These are phyloP conservation scores for Saccharata proteae DNA, from an alignment of 2,329 filamentous ascomycete species.

Conservation along the genomic window DNA sequence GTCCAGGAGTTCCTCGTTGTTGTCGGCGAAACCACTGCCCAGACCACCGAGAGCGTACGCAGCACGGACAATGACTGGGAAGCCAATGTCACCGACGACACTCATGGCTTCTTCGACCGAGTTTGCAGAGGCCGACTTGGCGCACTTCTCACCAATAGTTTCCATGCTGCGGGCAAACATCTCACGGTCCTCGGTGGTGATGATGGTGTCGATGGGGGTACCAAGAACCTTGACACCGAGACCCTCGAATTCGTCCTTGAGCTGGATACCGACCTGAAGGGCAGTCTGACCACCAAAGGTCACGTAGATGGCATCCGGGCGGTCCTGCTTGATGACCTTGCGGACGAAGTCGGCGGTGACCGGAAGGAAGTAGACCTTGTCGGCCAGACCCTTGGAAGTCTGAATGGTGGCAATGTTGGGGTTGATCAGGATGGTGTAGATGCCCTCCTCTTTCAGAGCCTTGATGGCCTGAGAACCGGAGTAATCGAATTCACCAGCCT, in stretches of 20 bases:
- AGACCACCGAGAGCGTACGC: conserved; percentile 92
- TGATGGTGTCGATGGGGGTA: conserved; percentile 95
- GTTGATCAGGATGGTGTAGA: conserved; percentile 97
- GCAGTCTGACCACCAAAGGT: conserved; percentile 98
- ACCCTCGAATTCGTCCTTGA: conserved; percentile 90
- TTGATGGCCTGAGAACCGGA: conserved; percentile 98
- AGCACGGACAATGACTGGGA: conserved; percentile 92
- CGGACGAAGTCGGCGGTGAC: conserved; percentile 95
- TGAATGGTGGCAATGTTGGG: conserved; percentile 98
- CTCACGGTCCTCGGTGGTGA: conserved; percentile 96
- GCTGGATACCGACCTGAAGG: conserved; percentile 88
- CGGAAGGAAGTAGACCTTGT: conserved; percentile 97
- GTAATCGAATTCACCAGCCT: conserved; percentile 98
- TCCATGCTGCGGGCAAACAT: conserved; percentile 98
- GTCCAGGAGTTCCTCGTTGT: conserved; percentile 68
- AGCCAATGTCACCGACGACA: conserved; percentile 86
- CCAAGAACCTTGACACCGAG: conserved; percentile 91
- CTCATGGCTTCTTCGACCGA: conserved; percentile 76
- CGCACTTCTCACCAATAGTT: conserved; percentile 93
- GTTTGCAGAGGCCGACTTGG: conserved; percentile 88
- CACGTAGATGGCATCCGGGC: conserved; percentile 91
- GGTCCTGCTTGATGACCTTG: conserved; percentile 92
- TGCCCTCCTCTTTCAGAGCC: conserved; percentile 92
- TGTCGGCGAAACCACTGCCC: conserved; percentile 88
- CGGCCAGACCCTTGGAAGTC: conserved; percentile 91